Percentiles rank a stretch among this genome's conserved stretches.
Evolutionary conservation across 2,329 filamentous ascomycete genomes (phyloP).

Genomic region (Lachnellula occidentalis): DNA sequence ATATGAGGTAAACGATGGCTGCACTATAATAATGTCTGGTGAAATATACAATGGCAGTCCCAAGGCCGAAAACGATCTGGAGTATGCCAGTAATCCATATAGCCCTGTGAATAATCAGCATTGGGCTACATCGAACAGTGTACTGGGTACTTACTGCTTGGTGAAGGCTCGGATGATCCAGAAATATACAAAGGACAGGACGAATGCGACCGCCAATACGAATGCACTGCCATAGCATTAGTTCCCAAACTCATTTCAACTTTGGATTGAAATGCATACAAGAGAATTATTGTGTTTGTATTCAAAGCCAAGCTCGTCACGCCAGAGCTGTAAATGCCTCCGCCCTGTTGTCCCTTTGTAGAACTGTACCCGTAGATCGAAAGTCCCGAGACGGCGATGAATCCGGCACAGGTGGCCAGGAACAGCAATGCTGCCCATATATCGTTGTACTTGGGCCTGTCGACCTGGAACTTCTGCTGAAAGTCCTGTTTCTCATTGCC

Average conservation of each 20-base stretch:
- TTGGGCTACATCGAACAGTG: neutral
- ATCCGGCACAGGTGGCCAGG: constrained; percentile 65
- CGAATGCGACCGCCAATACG: constrained; percentile 65
- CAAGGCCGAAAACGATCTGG: constrained; percentile 80
- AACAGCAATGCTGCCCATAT: constrained; percentile 82
- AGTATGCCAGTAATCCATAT: constrained; percentile 90
- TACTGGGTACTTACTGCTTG: constrained; percentile 48
- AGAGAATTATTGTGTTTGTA: constrained; percentile 81
- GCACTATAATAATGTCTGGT: constrained; percentile 70
- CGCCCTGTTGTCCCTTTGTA: constrained; percentile 58
- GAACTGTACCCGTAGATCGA: constrained; percentile 68
- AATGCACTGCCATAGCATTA: constrained; percentile 44
- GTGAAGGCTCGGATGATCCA: constrained; percentile 70
- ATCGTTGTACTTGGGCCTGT: constrained; percentile 85
- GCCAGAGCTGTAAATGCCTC: constrained; percentile 64
- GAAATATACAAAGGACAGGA: constrained; percentile 74
- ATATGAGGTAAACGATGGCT: constrained; percentile 81
- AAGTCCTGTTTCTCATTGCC: constrained; percentile 41
- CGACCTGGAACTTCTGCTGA: constrained; percentile 75
- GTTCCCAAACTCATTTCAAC: neutral
- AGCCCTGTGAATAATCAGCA: constrained; percentile 39
- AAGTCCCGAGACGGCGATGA: constrained; percentile 69
- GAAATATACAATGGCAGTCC: constrained; percentile 81
- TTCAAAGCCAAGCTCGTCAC: constrained; percentile 62
- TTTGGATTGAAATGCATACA: constrained; percentile 35